Evolutionary conservation across 2,329 filamentous ascomycete species (phyloP), one percentile per base, ranked within the genome.

Genomic region (Didymella arachidicola): DNA sequence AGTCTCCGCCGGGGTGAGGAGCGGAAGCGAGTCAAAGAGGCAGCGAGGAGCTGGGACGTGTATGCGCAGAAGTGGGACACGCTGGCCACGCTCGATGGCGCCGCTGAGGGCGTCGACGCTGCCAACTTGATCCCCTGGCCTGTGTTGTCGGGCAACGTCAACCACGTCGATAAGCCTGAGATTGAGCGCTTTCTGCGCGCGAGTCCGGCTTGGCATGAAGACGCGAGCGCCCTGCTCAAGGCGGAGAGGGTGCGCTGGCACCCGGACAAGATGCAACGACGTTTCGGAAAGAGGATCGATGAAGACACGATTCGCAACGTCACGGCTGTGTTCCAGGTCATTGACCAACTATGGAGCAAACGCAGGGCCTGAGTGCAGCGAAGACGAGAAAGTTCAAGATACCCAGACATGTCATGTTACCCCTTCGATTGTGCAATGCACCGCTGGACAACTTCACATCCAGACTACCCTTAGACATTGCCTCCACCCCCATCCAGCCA

Each of bases 211-310:
- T 72, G 72, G 67, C 66, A 63, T 18, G 65, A 72, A 6, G 78
- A 80, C 57, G 54, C 85, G 19, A 53, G 78, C 14, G 80, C 83
- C 43, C 74, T 84, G 5, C 81, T 98, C 51, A 97, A 96, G 77
- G 81, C 87, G 5, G 95, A 99, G 80, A 87, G 95, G 50, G 88
- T 98, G 18, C 84, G 93, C 16, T 99, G 95, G 95, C 95, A 99
- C 80, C 95, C 95, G 4, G 95, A 99, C 79, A 99, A 98, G 82
- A 90, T 98, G 55, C 92, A 97, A 80, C 95, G 97, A 79, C 86
- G 88, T 52, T 88, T 96, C 60, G 91, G 92, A 3, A 80, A 86
- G 59, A 81, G 83, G 14, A 86, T 96, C 47, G 89, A 93, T 46
- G 83, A 87, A 25, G 83, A 83, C 3, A 86, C 91, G 3, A 88